phyloP scores from a whole-genome alignment of 768 basidiomycete species.

The Tulasnella sp. region DNA sequence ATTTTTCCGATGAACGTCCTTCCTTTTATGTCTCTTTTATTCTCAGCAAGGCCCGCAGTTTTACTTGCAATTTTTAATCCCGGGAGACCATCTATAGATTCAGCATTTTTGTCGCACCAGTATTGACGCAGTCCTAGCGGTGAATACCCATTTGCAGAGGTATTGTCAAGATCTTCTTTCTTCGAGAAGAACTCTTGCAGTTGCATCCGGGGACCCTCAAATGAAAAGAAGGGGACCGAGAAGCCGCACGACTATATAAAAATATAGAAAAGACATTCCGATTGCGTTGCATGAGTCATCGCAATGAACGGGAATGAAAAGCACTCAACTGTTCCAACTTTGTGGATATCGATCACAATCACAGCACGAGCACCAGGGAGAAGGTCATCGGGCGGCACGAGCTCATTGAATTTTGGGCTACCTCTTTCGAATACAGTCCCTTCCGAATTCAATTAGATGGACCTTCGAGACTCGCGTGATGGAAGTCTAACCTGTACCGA shows the following conservation, averaged over 20 bases:
- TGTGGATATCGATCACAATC: slow-evolving; percentile 47
- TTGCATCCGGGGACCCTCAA: slow-evolving; percentile 40
- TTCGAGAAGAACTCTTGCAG: slow-evolving; percentile 35
- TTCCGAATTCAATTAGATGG: slow-evolving; percentile 20
- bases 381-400: slow-evolving; percentile 36
- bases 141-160: slow-evolving; percentile 17
- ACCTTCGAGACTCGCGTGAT: background rate
- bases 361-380: slow-evolving; percentile 46
- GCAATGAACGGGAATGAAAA: background rate
- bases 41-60: no score
- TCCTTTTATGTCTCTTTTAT: no score
- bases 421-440: slow-evolving; percentile 52
- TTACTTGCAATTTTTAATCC: no score
- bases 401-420: slow-evolving; percentile 42
- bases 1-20: no score
- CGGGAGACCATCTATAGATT: slow-evolving; percentile 46
- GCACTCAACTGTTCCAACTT: slow-evolving; percentile 38
- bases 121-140: slow-evolving; percentile 40
- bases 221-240: slow-evolving; percentile 47
- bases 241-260: slow-evolving; percentile 50
- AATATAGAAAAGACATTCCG: background rate
- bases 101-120: slow-evolving; percentile 39
- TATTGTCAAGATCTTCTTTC: slow-evolving; percentile 34
- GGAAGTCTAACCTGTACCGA: slow-evolving; percentile 37
- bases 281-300: background rate